Conservation (phyloP, 768 basidiomycete species). For the Suillus clintonianus region DNA sequence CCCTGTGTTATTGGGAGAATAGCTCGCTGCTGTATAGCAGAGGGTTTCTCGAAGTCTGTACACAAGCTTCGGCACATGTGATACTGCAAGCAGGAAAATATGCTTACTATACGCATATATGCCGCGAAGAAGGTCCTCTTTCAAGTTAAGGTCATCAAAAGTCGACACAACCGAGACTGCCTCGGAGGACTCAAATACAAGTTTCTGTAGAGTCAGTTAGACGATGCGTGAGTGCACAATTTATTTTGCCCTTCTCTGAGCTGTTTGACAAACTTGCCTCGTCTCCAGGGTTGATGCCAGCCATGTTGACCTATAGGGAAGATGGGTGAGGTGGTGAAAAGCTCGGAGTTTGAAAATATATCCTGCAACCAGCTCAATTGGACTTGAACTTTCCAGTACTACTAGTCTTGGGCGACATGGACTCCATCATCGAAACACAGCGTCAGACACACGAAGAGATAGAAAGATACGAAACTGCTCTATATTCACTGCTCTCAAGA, state of each 20-base stretch:
- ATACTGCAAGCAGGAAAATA: not conserved
- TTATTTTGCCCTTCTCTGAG: conserved; percentile 6
- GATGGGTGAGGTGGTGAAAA: conserved; percentile 41
- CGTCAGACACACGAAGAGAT: conserved; percentile 95
- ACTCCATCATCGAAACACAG: conserved; percentile 92
- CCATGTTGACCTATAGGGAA: conserved; percentile 49
- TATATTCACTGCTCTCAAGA: conserved; percentile 81
- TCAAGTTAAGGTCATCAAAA: conserved; percentile 88
- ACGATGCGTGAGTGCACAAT: not conserved
- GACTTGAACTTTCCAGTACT: conserved; percentile 6
- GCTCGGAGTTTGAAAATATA: conserved; percentile 60
- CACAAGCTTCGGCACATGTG: conserved; percentile 6
- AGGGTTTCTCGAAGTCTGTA: conserved; percentile 94
- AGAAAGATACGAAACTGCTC: conserved; percentile 86
- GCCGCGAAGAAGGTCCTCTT: conserved; percentile 93
- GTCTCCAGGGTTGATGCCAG: conserved; percentile 84
- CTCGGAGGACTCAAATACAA: conserved; percentile 94
- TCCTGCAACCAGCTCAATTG: conserved; percentile 1
- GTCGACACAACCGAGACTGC: conserved; percentile 87
- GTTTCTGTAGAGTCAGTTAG: conserved; percentile 55
- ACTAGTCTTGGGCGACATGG: conserved; percentile 53
- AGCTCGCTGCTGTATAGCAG: conserved; percentile 97
- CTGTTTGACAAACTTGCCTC: conserved; percentile 53
- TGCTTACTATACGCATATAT: conserved; percentile 95
- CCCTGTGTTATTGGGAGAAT: conserved; percentile 95